A percentile compares a stretch with the other conserved stretches of the same genome.
Evolutionary conservation across 768 basidiomycete species (phyloP).

Genomic region (Tulasnella sp.): DNA sequence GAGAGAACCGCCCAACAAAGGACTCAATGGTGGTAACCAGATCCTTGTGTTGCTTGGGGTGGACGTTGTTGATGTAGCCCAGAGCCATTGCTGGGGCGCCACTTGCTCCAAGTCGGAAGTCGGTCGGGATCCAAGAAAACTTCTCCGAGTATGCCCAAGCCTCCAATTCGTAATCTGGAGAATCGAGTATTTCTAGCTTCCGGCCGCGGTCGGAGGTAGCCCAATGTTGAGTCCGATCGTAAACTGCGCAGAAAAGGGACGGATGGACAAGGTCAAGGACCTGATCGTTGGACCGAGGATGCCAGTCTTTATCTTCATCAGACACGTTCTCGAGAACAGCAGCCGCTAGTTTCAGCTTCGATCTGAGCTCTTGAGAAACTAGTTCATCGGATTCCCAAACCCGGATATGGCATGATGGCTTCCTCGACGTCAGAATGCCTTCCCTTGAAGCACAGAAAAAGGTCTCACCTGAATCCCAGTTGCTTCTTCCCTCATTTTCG

Average conservation of each 20-base stretch:
- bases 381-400: not conserved
- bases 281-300: no score
- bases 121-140: constrained; percentile 25
- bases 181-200: no score
- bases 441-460: no score
- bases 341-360: not conserved
- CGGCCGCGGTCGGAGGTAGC: no score
- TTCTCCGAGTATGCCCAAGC: not conserved
- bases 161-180: not conserved
- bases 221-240: constrained; percentile 29
- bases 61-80: constrained; percentile 25
- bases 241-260: not conserved
- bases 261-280: no score
- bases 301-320: no score
- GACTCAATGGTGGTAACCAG: not conserved
- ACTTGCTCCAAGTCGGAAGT: constrained; percentile 13
- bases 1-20: constrained; percentile 4
- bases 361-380: not conserved
- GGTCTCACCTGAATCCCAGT: constrained; percentile 8
- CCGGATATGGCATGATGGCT: not conserved
- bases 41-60: constrained; percentile 6
- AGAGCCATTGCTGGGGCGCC: not conserved
- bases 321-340: no score
- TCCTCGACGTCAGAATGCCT: no score
- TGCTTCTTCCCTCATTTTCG: no score